A percentile compares a stretch with the other conserved stretches of the same genome.
Conservation (phyloP, 257 asterid genomes). For the Knoxia roxburghii region DNA sequence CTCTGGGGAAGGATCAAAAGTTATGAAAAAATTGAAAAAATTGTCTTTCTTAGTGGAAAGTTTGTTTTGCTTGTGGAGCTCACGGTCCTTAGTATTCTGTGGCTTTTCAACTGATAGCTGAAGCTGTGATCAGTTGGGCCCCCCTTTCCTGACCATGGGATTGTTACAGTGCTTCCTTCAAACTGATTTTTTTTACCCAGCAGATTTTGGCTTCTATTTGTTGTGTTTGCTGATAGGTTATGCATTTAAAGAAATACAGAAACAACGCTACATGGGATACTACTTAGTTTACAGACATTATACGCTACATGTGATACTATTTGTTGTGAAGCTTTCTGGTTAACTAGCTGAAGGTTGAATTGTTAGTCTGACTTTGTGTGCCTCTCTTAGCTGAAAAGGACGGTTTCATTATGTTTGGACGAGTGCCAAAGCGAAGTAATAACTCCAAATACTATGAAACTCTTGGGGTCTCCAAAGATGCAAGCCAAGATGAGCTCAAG, state of each 20-base stretch:
- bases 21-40: neutral
- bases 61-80: neutral
- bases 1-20: neutral
- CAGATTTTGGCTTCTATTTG: neutral
- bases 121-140: neutral
- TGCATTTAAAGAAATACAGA: neutral
- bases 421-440: slow-evolving; percentile 31
- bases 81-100: neutral
- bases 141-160: neutral
- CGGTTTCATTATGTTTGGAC: slow-evolving; percentile 33
- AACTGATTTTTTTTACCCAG: neutral
- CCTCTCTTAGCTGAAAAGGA: neutral
- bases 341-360: too few relatives aligned
- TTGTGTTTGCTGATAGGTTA: neutral
- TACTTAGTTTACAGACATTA: neutral
- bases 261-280: neutral
- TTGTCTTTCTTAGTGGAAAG: neutral
- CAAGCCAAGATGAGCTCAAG: slow-evolving; percentile 45
- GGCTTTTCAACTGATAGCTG: neutral
- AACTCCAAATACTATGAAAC: slow-evolving; percentile 42
- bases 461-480: slow-evolving; percentile 44
- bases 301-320: too few relatives aligned
- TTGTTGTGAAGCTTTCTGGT: neutral
- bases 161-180: neutral
- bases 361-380: too few relatives aligned